Base-by-base conservation (phyloP, 805 yeast species). In the Candida montana region DNA sequence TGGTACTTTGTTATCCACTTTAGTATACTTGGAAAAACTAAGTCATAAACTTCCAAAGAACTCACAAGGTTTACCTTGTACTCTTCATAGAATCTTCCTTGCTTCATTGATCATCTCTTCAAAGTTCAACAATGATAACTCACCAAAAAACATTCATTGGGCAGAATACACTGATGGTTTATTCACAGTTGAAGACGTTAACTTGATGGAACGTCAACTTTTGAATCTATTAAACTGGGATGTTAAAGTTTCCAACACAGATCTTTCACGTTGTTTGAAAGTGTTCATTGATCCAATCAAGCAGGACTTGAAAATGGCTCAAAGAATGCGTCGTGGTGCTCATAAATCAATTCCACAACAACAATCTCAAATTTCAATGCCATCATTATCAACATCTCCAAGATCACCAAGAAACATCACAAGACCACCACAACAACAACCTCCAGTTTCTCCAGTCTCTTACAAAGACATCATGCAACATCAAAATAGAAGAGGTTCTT, bases 131-230 rank as follows among this genome's bases (percentile, higher is more conserved):
- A 83, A 84, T 62, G 95, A 84, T 58, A 77, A 83, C 6, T 78
- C 86, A 11, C 89, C 91, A 46, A 79, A 81, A 55, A 84, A 84
- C 63, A 69, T 70, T 50, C 89, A 83, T 61, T 84, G 95, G 95
- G 79, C 87, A 31, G 75, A 72, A 51, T 81, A 81, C 62, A 81
- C 91, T 6, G 89, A 83, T 53, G 88, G 86, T 2, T 67, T 84
- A 32, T 83, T 84, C 63, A 65, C 70, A 35, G 62, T 72, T 41
- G 78, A 78, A 48, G 95, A 84, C 58, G 77, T 84, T 49, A 83
- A 83, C 60, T 67, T 83, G 47, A 84, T 84, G 89, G 95, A 84
- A 63, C 75, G 87, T 57, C 91, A 84, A 61, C 65, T 84, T 45
- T 67, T 83, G 39, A 77, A 71, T 54, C 66, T 83, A 38, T 64